Evolutionary conservation across 2,329 filamentous ascomycete genomes (phyloP), one percentile per base, ranked within the genome.

Genomic region (Beauveria varroae): DNA sequence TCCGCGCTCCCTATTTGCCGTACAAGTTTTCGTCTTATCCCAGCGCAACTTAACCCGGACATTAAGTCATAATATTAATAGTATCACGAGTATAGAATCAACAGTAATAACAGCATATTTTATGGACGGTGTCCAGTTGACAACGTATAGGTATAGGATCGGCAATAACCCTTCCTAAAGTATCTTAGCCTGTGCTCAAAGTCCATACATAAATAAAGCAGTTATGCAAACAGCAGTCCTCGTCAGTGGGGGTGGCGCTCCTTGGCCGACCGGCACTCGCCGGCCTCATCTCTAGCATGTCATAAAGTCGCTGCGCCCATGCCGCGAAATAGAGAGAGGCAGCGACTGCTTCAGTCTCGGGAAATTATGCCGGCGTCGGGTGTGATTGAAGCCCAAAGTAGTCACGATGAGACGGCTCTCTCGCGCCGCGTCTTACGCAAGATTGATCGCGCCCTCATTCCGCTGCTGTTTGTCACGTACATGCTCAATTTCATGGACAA

Each of bases 401-500:
- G 14, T 22, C 12, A 18, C n/a, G 41, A 60, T 43, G 66, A 68
- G 50, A 61, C 62, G 16, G 64, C 64, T 22, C 62, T 66, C 57
- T 68, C 67, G 10, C 73, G 71, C 47, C 71, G 68, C 8, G 76
- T 84, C 3, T 62, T 86, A 56, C 73, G 76, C 28, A 85, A 85
- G 69, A 85, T 86, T 62, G 84, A 86, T 67, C 72, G 71, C 64
- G 73, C 73, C 14, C 71, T 86, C 10, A 78, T 86, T 5, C 82
- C 84, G 0, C 70, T 86, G 12, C 70, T 86, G 10, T 85, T 85
- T 63, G 65, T 80, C 47, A 84, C 80, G 0, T 86, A 86, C 66
- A 80, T 80, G 72, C 69, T 86, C 64, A 83, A 84, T 66, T 86
- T 85, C 62, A 83, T 86, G 75, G 84, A 86, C 69, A 86, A 86